phyloP scores from a whole-genome alignment of 2,329 filamentous ascomycete species.

The Cladosporium halotolerans region DNA sequence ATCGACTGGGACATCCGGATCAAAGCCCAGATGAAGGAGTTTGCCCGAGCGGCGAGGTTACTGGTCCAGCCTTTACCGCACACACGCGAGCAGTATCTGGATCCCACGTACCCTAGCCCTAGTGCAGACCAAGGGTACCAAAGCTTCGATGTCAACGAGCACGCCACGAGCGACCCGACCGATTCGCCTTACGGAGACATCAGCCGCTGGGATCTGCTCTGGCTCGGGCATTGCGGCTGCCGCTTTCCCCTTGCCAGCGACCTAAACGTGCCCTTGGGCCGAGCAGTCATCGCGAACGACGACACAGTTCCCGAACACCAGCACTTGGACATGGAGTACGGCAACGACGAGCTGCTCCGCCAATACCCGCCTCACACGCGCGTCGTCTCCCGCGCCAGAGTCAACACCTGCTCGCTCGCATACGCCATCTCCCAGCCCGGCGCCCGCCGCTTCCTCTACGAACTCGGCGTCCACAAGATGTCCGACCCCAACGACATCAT shows the following conservation, averaged over 20 bases:
- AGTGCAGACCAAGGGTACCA: slow-evolving; percentile 4
- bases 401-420: slow-evolving; percentile 37
- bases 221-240: slow-evolving; percentile 39
- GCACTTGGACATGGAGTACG: slow-evolving; percentile 21
- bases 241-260: slow-evolving; percentile 18
- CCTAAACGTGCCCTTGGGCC: slow-evolving; percentile 17
- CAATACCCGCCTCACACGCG: slow-evolving; percentile 35
- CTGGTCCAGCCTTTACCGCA: slow-evolving; percentile 28
- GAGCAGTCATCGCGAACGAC: slow-evolving; percentile 20
- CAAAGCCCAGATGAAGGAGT: slow-evolving; percentile 31
- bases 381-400: slow-evolving; percentile 38
- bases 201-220: slow-evolving; percentile 33
- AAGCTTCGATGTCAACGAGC: slow-evolving; percentile 14
- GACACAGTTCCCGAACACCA: slow-evolving; percentile 18
- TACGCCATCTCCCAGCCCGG: slow-evolving; percentile 44
- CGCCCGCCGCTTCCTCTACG: slow-evolving; percentile 39
- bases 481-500: slow-evolving; percentile 33
- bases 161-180: slow-evolving; percentile 10
- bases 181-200: slow-evolving; percentile 22
- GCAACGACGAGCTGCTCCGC: slow-evolving; percentile 13
- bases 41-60: slow-evolving; percentile 35
- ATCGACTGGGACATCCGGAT: slow-evolving; percentile 42
- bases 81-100: slow-evolving; percentile 16
- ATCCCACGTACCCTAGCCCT: slow-evolving; percentile 17
- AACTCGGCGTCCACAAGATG: slow-evolving; percentile 39